Base-by-base conservation (phyloP, 2,329 filamentous ascomycete genomes). In the Trichoderma simmonsii region DNA sequence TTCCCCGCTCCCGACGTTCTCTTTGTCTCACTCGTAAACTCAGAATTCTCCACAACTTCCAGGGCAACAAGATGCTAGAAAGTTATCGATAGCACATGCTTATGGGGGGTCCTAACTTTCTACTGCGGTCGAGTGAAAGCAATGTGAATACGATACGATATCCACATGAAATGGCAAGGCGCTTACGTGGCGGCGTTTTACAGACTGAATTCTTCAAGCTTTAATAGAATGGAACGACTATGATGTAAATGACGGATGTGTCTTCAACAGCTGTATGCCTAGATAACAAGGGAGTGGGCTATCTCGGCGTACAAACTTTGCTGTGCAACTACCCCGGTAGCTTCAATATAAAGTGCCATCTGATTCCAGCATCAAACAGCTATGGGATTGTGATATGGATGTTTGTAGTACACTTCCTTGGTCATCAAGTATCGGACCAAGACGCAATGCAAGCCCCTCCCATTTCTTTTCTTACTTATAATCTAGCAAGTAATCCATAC, bases 11-110 rank as follows among this genome's bases (percentile, higher is more conserved):
- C 36, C 57, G 34, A 9, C 60, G 15, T 32, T 69, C n/a, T 69
- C 36, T 34, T 39, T 51, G 54, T 21, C 57, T n/a, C 59, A 12
- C 66, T 34, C 36, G 66, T 69, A 51, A 43, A 48, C 39, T 12
- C 36, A 51, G 60, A 71, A 74, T 24, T 34, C 73, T 66, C 75
- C 74, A 74, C 75, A 56, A 59, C 74, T 75, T 76, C 75, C 75
- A 72, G 57, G 54, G 74, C 74, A 76, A 76, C 74, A 61, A 28
- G 36, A 39, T 39, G 36, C 64, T 59, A 8, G 18, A 56, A 30
- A 43, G 36, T 39, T 39, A 18, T 39, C 36, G 36, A 11, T 21
- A 30, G 15, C 51, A 48, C 65, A 24, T 68, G 34, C 30, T 59
- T 2, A 39, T 59, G 11, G n/a, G 6, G 21, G 51, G 18, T 11